Conservation (phyloP, 2,329 filamentous ascomycete species). For the Zymoseptoria passerinii region DNA sequence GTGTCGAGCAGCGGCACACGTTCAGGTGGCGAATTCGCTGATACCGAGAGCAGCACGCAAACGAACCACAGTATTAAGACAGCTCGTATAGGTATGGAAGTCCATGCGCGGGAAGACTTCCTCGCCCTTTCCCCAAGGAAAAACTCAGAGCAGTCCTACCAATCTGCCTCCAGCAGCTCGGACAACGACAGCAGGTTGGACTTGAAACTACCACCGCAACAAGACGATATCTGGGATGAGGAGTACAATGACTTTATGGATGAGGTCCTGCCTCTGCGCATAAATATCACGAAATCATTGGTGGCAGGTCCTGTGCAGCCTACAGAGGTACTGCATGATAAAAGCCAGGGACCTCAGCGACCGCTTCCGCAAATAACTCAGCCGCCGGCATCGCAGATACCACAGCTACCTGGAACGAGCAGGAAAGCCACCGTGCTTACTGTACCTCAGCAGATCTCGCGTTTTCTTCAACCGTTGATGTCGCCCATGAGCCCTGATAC, state of each 20-base stretch:
- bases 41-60: conserved; percentile 15
- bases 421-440: conserved; percentile 14
- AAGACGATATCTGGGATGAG: conserved; percentile 91
- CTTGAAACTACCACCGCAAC: conserved; percentile 29
- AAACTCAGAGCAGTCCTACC: conserved; percentile 56
- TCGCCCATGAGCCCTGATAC: conserved; percentile 41
- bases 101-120: conserved; percentile 48
- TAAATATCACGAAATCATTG: conserved; percentile 42
- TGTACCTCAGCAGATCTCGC: conserved; percentile 25
- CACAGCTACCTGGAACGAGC: conserved; percentile 8
- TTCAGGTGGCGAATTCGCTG: conserved; percentile 17
- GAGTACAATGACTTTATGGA: conserved; percentile 87
- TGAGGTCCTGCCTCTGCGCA: conserved; percentile 52
- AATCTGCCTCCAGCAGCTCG: conserved; percentile 51
- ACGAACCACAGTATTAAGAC: conserved; percentile 18
- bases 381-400: conserved; percentile 12
- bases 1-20: conserved; percentile 22
- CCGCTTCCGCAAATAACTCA: conserved; percentile 4
- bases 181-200: conserved; percentile 37
- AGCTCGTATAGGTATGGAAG: conserved; percentile 19
- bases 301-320: conserved; percentile 45
- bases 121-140: conserved; percentile 66
- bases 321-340: conserved; percentile 44
- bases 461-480: conserved; percentile 24
- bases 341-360: conserved; percentile 4